Evolutionary conservation across 495 filamentous ascomycete species (phyloP).

Genomic region (Neurospora sp.): DNA sequence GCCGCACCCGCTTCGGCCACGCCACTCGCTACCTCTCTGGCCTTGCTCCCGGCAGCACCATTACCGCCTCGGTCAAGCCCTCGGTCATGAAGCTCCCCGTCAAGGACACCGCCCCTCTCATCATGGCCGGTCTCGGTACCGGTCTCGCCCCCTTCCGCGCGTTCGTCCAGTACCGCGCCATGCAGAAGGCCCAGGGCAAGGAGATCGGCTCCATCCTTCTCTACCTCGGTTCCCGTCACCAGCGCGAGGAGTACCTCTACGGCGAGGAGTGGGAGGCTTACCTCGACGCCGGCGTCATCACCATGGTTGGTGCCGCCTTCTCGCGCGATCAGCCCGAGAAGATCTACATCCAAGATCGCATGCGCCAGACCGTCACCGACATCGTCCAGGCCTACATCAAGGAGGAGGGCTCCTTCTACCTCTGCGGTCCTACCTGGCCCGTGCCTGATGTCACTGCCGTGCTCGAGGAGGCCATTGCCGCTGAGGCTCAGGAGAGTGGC

Average conservation of each 20-base stretch:
- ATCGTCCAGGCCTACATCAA: conserved; percentile 83
- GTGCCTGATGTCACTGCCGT: conserved; percentile 97
- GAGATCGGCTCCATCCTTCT: conserved; percentile 87
- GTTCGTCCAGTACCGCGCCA: conserved; percentile 94
- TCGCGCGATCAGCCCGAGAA: conserved; percentile 94
- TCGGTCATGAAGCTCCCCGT: conserved; percentile 93
- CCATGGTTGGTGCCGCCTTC: conserved; percentile 87
- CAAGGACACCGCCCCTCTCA: conserved; percentile 76
- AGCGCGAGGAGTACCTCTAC: conserved; percentile 97
- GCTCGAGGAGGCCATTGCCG: conserved; percentile 79
- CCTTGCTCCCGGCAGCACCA: conserved; percentile 59
- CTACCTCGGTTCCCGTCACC: conserved; percentile 94
- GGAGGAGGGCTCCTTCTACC: conserved; percentile 86
- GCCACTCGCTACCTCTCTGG: conserved; percentile 78
- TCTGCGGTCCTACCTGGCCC: conserved; percentile 97
- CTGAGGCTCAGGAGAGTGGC: conserved; percentile 55
- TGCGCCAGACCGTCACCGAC: conserved; percentile 79
- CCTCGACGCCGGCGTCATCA: conserved; percentile 88
- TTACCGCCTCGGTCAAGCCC: conserved; percentile 91
- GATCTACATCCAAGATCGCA: conserved; percentile 98
- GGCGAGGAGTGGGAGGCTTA: conserved; percentile 99
- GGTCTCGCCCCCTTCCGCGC: conserved; percentile 96
- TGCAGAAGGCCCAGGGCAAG: conserved; percentile 90
- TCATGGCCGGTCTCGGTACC: conserved; percentile 99
- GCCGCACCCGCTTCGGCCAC: conserved; percentile 85